Percentiles rank a stretch among this genome's conserved stretches.
Conservation (phyloP, 257 asterid genomes). For the Rubia yunnanensis region DNA sequence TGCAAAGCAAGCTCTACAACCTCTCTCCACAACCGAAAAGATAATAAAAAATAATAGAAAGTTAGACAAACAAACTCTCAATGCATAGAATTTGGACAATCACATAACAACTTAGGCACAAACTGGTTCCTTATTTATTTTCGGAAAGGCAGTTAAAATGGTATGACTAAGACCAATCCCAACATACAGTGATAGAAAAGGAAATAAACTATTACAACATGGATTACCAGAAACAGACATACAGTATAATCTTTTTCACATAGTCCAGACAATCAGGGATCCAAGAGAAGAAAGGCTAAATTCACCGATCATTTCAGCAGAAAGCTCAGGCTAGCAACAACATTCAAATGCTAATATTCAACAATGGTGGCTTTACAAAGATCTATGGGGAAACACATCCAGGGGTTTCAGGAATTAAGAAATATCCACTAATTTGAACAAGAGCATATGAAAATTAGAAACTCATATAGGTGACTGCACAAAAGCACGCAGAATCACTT, state of each 20-base stretch:
- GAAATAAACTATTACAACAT: neutral
- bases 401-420: neutral
- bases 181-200: neutral
- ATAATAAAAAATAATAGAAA: slow-evolving; percentile 9
- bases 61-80: neutral
- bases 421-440: neutral
- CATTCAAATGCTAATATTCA: neutral
- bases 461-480: neutral
- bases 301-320: neutral
- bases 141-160: neutral
- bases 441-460: neutral
- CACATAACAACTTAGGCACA: neutral
- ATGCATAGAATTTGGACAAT: neutral
- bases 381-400: neutral
- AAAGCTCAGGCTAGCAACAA: neutral
- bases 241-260: neutral
- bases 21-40: slow-evolving; percentile 20
- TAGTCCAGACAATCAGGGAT: neutral
- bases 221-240: neutral
- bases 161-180: neutral
- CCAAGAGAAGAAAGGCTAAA: neutral
- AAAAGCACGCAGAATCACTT: neutral
- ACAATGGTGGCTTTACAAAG: neutral
- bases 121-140: neutral
- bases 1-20: slow-evolving; percentile 5